Conservation (phyloP, 768 basidiomycete species). For the Lactifluus subvellereus region DNA sequence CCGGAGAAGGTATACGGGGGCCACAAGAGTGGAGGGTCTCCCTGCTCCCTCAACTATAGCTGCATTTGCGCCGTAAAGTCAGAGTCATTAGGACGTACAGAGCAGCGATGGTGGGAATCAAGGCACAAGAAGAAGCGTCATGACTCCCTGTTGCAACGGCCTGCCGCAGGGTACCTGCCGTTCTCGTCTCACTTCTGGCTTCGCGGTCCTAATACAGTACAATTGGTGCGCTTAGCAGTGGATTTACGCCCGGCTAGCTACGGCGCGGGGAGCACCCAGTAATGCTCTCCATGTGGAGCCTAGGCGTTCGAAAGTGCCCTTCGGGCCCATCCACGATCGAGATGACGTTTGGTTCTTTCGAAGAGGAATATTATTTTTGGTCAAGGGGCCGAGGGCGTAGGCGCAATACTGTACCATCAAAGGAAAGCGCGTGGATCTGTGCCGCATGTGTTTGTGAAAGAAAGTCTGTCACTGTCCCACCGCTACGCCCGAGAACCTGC, state of each 20-base stretch:
- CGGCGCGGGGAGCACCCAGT: neutral
- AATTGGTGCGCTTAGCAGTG: neutral
- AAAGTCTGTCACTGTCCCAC: neutral
- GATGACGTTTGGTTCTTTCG: constrained; percentile 13
- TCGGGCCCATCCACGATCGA: neutral
- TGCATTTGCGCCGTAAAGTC: neutral
- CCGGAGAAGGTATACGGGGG: neutral
- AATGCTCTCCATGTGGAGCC: neutral
- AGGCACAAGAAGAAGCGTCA: constrained; percentile 12
- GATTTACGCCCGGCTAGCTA: constrained; percentile 4
- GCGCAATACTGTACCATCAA: neutral
- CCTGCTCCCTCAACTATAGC: neutral
- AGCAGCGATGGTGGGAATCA: constrained; percentile 1
- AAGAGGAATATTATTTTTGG: neutral
- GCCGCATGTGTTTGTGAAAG: neutral
- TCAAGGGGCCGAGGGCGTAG: neutral
- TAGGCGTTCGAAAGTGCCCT: neutral
- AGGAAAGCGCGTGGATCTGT: neutral
- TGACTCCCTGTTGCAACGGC: neutral
- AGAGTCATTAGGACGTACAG: neutral
- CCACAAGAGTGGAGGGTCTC: neutral
- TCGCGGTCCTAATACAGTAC: neutral
- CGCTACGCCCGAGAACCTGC: constrained; percentile 4
- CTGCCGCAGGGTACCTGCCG: constrained; percentile 10
- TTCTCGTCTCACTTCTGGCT: constrained; percentile 11